A percentile compares a stretch with the other conserved stretches of the same genome.
phyloP scores from a whole-genome alignment of 139 green algal species.

The Tetraselmis striata region DNA sequence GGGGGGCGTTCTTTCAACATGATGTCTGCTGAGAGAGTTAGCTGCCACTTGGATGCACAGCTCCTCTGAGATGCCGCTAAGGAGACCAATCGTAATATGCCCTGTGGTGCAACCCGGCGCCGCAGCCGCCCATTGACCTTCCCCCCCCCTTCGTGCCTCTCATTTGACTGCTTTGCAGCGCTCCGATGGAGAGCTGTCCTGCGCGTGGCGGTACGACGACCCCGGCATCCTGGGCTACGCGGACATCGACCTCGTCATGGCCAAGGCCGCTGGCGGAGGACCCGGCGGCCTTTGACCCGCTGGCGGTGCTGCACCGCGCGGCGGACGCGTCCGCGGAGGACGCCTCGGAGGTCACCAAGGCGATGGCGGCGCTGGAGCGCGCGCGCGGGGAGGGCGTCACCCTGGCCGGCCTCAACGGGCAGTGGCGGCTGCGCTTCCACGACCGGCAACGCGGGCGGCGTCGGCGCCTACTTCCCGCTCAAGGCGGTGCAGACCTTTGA shows the following conservation, averaged over 20 bases:
- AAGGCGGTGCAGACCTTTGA: constrained; percentile 36
- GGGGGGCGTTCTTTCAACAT: too few species aligned
- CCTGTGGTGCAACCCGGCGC: too few species aligned
- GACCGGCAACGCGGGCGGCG: constrained; percentile 11
- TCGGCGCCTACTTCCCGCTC: constrained; percentile 32
- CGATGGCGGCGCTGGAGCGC: background rate
- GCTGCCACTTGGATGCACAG: too few species aligned
- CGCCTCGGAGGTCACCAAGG: background rate
- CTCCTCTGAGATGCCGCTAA: too few species aligned
- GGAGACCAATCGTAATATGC: too few species aligned
- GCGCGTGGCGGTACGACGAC: background rate
- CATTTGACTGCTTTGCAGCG: background rate
- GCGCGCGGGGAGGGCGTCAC: background rate
- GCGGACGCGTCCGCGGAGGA: background rate
- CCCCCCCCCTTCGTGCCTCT: background rate
- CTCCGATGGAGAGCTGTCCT: background rate
- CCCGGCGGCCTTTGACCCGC: background rate
- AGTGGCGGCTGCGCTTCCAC: background rate
- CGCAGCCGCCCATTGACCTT: too few species aligned
- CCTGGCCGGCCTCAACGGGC: too few species aligned
- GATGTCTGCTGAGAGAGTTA: too few species aligned
- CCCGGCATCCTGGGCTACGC: constrained; percentile 4
- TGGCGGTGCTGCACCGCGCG: background rate
- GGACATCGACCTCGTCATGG: background rate
- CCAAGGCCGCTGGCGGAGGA: background rate